Evolutionary conservation across 139 green algal genomes (phyloP), one percentile per base, ranked within the genome.

Genomic region (Chlamydomonas incerta): DNA sequence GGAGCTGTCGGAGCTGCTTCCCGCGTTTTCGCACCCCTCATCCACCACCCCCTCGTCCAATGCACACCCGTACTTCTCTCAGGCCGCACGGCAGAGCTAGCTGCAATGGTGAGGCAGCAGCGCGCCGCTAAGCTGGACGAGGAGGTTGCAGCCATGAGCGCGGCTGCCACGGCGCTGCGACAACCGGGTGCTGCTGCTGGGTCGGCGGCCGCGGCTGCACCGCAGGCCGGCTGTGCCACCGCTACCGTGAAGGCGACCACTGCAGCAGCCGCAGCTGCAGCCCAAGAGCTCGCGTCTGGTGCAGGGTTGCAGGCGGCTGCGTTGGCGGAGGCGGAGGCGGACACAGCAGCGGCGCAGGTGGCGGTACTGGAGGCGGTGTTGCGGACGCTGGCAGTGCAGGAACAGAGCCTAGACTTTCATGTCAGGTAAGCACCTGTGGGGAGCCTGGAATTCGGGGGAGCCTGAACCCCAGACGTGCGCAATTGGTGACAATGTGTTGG

Each of bases 391-490:
- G 69, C 20, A 1, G 0, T 20, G 2, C 37, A 21, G 24, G 79
- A 85, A 66, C 79, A 85, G 66, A 37, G 47, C 79, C 46, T 85
- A 47, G 65, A 35, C 50, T 85, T 85, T 66, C 79, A 85, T 31
- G 47, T 68, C 9, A 57, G 50, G 79, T 68, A 35, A 1, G 75
- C 55, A n/a, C n/a, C n/a, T n/a, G n/a, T n/a, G n/a, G n/a, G n/a
- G n/a, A n/a, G n/a, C n/a, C n/a, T n/a, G n/a, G n/a, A n/a, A n/a
- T n/a, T n/a, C n/a, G n/a, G n/a, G n/a, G n/a, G n/a, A n/a, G n/a
- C n/a, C n/a, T n/a, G n/a, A n/a, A n/a, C n/a, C n/a, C n/a, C n/a
- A n/a, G n/a, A n/a, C n/a, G n/a, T n/a, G n/a, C n/a, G n/a, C n/a
- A n/a, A n/a, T n/a, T n/a, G n/a, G n/a, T n/a, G n/a, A n/a, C n/a